Evolutionary conservation across 108 stramenopile genomes (phyloP).

Genomic region (Seminavis robusta): DNA sequence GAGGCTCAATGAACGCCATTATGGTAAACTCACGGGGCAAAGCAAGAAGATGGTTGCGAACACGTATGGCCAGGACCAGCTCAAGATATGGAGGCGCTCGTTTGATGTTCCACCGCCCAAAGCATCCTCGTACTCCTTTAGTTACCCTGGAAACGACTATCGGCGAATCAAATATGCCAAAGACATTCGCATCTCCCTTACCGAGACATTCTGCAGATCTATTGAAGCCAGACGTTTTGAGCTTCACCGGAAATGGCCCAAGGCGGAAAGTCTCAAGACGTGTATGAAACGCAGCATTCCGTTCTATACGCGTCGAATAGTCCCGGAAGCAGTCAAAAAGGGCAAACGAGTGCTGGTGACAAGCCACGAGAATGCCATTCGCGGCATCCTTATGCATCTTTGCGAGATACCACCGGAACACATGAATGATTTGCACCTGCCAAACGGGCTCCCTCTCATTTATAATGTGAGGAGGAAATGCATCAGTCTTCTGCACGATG

Average conservation of each 20-base stretch:
- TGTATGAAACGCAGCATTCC: constrained; percentile 73
- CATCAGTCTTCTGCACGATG: constrained; percentile 74
- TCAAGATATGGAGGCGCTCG: constrained; percentile 83
- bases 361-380: constrained; percentile 90
- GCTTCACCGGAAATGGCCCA: constrained; percentile 69
- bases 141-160: constrained; percentile 82
- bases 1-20: constrained; percentile 8
- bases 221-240: constrained; percentile 47
- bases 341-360: constrained; percentile 90
- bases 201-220: constrained; percentile 60
- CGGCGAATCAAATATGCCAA: constrained; percentile 58
- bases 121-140: constrained; percentile 63
- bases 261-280: constrained; percentile 67
- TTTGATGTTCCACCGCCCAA: constrained; percentile 73
- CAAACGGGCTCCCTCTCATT: constrained; percentile 64
- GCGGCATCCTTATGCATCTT: constrained; percentile 90
- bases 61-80: constrained; percentile 87
- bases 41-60: constrained; percentile 85
- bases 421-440: constrained; percentile 85
- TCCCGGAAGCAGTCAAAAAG: constrained; percentile 67
- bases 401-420: constrained; percentile 88
- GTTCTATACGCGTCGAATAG: constrained; percentile 73
- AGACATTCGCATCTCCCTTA: constrained; percentile 54
- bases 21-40: constrained; percentile 77
- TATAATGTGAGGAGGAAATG: constrained; percentile 70